Evolutionary conservation across 2,329 filamentous ascomycete genomes (phyloP), one percentile per base, ranked within the genome.

Genomic region (Knufia fluminis): DNA sequence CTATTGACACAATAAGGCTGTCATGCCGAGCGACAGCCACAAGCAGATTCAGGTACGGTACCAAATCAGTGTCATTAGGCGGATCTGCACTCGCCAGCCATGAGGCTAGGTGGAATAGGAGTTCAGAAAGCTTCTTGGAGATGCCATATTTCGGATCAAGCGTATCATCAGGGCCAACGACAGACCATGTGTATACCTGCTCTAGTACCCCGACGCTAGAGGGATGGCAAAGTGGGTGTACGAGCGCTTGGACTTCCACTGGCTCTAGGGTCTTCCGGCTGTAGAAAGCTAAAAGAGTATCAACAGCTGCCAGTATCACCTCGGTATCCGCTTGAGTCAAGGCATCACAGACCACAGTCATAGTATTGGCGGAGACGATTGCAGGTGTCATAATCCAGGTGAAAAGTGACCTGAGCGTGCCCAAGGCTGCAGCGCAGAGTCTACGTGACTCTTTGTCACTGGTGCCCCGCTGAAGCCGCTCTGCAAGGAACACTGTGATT

Each of bases 81-180:
- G 78, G 72, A 53, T 83, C 83, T 56, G 86, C 87, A 54, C 86
- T 80, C 60, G 92, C 86, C 52, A 96, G 76, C 60, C 90, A 91
- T 55, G 86, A 84, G 16, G 86, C 88, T 14, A 96, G 73, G 60
- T 86, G 86, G 20, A 90, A 91, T 8, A 96, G 73, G 71, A 95
- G 80, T 78, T 98, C 92, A 1, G 90, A 89, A 41, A 97, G 79
- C 67, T 94, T 96, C 71, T 97, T 97, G 35, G 86, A 82, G 58
- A 96, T 81, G 49, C 87, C 81, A 64, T 98, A 97, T 63, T 89
- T 94, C 61, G 89, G 83, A 61, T 95, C 88, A 57, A 96, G 86
- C 51, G 95, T 80, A 59, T 95, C 84, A 52, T 86, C 79, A 2
- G 87, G 78, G 55, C 89, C 84, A 38, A 91, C 82, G 9, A 80